Evolutionary conservation across 257 asterid genomes (phyloP), one percentile per base, ranked within the genome.

Genomic region (Cynanchum wilfordii): DNA sequence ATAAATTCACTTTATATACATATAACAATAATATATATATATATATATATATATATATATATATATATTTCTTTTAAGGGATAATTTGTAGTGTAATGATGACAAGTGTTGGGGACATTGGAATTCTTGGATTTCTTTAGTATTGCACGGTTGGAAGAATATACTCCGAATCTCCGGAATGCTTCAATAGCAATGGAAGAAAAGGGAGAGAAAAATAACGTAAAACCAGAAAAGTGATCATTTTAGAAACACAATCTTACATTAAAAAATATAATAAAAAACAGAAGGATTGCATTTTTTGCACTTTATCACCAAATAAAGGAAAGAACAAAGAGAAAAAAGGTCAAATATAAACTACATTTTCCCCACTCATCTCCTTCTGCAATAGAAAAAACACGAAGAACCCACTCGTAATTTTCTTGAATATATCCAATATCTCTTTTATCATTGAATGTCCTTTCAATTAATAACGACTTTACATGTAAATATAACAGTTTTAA

Each of bases 211-310:
- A 73, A 60, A 38, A 25, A 50, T 62, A 36, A 73, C 1, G 1
- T 9, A 1, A 40, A 40, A 40, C 10, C 0, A 7, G 8, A 9
- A 40, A 40, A 40, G 45, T 40, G 45, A 50, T 25, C 62, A 45
- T 60, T 36, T 45, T 10, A 13, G 50, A 57, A 50, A 71, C 75
- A 19, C 56, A 19, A 71, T 38, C 52, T 12, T 36, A 36, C 42
- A 56, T 29, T 6, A 30, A 67, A 8, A 45, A 27, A 7, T 7
- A 42, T 7, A 42, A 42, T 10, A 42, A 42, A 42, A 42, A 42
- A 42, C 47, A 7, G 11, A 49, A 10, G 60, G 45, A 49, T 68
- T 49, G 72, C 56, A 25, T 49, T 68, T 49, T 68, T 68, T 68
- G 44, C 45, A 27, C 47, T 51, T 68, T 68, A 15, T 24, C 3